These are phyloP conservation scores for Pseudogymnoascus sp. DNA, from an alignment of 2,329 filamentous ascomycete genomes.

Conservation along the genomic window DNA sequence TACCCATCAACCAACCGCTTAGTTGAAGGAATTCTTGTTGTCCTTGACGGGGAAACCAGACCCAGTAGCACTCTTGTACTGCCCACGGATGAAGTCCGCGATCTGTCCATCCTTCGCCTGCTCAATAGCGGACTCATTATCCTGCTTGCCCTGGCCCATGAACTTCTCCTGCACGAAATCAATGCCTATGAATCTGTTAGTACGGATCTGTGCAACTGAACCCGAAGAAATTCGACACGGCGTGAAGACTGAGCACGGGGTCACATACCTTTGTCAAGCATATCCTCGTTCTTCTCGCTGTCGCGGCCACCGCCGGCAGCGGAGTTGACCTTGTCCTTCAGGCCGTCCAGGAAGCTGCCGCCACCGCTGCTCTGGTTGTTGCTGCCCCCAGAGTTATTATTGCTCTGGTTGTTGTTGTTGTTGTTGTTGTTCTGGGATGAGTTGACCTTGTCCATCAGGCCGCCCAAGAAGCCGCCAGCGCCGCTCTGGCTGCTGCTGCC, in stretches of 20 bases:
- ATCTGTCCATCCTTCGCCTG: constrained; percentile 80
- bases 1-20: background rate
- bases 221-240: background rate
- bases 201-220: background rate
- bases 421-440: constrained; percentile 27
- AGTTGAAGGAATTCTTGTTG: constrained; percentile 43
- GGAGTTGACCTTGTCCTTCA: constrained; percentile 64
- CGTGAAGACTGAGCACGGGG: constrained; percentile 12
- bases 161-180: constrained; percentile 73
- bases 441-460: no score
- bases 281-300: constrained; percentile 76
- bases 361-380: constrained; percentile 28
- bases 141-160: constrained; percentile 61
- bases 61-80: constrained; percentile 65
- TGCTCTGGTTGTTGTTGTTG: constrained; percentile 31
- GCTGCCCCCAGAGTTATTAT: constrained; percentile 36
- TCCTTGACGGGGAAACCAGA: constrained; percentile 63
- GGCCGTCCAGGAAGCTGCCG: constrained; percentile 47
- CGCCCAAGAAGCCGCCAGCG: constrained; percentile 15
- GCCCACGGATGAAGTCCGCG: constrained; percentile 60
- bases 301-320: constrained; percentile 65
- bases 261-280: constrained; percentile 66
- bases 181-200: constrained; percentile 46
- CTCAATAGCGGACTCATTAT: constrained; percentile 66
- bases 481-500: constrained; percentile 22